Percentiles rank a stretch among this genome's conserved stretches.
Evolutionary conservation across 306 rosid genomes (phyloP).

Genomic region (Lithocarpus polystachyus): DNA sequence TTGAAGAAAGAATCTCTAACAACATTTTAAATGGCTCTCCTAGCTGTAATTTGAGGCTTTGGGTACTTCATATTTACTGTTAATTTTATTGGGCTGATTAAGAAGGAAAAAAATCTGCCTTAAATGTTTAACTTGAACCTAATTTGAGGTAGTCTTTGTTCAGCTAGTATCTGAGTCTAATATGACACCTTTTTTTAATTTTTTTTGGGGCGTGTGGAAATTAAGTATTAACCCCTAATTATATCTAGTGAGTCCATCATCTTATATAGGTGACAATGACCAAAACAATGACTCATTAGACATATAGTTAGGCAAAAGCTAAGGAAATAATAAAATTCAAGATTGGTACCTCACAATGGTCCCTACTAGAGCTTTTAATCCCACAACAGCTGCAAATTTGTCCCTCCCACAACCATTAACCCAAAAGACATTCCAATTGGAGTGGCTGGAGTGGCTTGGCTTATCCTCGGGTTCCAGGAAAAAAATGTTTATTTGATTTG

Average conservation of each 20-base stretch:
- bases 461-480: slow-evolving; percentile 17
- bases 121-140: neutral
- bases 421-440: slow-evolving; percentile 22
- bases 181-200: neutral
- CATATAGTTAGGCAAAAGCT: neutral
- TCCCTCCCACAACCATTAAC: slow-evolving; percentile 20
- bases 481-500: slow-evolving; percentile 17
- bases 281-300: too few species aligned
- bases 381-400: slow-evolving; percentile 25
- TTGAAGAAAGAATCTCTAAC: neutral
- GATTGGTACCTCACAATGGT: slow-evolving; percentile 29
- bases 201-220: neutral
- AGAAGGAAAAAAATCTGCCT: neutral
- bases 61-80: neutral
- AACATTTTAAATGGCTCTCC: neutral
- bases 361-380: slow-evolving; percentile 33
- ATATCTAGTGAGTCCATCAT: neutral
- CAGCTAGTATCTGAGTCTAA: neutral
- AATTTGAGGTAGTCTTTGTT: neutral
- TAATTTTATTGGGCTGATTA: neutral
- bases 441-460: slow-evolving; percentile 23
- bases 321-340: slow-evolving; percentile 3
- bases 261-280: neutral
- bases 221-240: neutral
- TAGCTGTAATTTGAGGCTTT: neutral